phyloP scores from a whole-genome alignment of 495 filamentous ascomycete species.

The Neurospora terricola region DNA sequence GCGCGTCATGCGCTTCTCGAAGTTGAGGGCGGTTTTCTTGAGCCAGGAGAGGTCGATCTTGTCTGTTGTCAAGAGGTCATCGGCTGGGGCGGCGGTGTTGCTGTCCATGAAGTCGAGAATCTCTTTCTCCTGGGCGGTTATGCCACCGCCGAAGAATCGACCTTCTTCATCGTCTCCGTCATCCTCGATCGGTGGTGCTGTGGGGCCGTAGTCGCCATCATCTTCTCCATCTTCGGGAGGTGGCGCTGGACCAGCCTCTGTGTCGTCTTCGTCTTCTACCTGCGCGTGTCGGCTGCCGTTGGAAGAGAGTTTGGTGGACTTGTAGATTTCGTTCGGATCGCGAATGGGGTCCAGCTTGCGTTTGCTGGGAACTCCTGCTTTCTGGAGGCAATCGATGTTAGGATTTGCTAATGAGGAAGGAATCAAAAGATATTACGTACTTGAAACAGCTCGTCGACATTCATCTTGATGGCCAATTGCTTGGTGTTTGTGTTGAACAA shows the following conservation, averaged over 20 bases:
- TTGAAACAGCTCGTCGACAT: conserved; percentile 79
- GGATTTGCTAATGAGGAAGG: not conserved
- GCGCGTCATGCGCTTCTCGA: conserved; percentile 83
- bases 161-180: conserved; percentile 83
- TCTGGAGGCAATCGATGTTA: conserved; percentile 18
- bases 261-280: conserved; percentile 43
- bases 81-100: conserved; percentile 33
- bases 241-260: conserved; percentile 38
- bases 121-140: conserved; percentile 67
- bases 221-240: conserved; percentile 39
- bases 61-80: conserved; percentile 45
- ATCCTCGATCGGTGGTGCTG: conserved; percentile 52
- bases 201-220: conserved; percentile 56
- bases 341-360: conserved; percentile 64
- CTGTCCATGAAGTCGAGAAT: conserved; percentile 80
- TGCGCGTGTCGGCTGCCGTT: conserved; percentile 36
- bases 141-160: conserved; percentile 89
- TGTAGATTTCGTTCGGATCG: conserved; percentile 74
- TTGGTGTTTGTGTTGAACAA: conserved; percentile 2
- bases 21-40: conserved; percentile 67
- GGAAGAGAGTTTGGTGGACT: conserved; percentile 64
- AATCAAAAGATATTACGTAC: conserved; percentile 29
- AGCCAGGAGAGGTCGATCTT: conserved; percentile 82
- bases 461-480: conserved; percentile 47
- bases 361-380: conserved; percentile 50